Base-by-base conservation (phyloP, 805 yeast species). In the Kuraishia piskuri region DNA sequence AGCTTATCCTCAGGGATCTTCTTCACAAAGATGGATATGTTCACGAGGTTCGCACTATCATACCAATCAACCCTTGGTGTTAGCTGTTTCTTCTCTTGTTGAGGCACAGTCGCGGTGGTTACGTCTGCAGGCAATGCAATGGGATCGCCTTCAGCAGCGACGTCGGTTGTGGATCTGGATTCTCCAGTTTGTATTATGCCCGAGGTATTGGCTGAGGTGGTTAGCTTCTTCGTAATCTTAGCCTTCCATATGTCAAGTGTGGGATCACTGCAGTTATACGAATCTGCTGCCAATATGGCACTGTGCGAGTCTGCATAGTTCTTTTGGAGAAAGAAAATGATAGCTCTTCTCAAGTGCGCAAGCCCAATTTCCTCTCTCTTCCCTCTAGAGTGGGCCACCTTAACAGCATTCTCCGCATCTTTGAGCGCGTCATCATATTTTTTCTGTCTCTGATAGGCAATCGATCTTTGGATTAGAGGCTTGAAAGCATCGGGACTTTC, bases 1-100 rank as follows among this genome's bases (percentile, higher is more conserved):
- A 75, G 61, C 2, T 74, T 65, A 4, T 79, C 82, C 48, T 73
- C 63, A 8, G 85, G 83, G 19, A 89, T 77, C 46, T 78, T 78
- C 56, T 86, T 83, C 50, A 88, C 81, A 62, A 85, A 92, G 6
- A 92, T 68, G 1, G 92, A 81, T 25, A 91, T 72, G 0, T 84
- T 82, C 14, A 90, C 79, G 2, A 66, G 64, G 0, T 70, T 70
- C 9, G 70, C 61, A 17, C 83, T 75, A 66, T 94, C 97, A 68
- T 83, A 92, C 83, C 86, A 87, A 58, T 87, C 91, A n/a, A 71
- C 68, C 60, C 76, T 76, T 44, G 76, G 66, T 58, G 66, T 63
- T 57, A 73, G 61, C 55, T 58, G 52, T 60, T 55, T 54, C 55
- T 60, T 52, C 53, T 55, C 21, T n/a, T n/a, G n/a, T n/a, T n/a